These are phyloP conservation scores for Sparassis latifolia DNA, from an alignment of 1,284 basidiomycete genomes.

Conservation along the genomic window DNA sequence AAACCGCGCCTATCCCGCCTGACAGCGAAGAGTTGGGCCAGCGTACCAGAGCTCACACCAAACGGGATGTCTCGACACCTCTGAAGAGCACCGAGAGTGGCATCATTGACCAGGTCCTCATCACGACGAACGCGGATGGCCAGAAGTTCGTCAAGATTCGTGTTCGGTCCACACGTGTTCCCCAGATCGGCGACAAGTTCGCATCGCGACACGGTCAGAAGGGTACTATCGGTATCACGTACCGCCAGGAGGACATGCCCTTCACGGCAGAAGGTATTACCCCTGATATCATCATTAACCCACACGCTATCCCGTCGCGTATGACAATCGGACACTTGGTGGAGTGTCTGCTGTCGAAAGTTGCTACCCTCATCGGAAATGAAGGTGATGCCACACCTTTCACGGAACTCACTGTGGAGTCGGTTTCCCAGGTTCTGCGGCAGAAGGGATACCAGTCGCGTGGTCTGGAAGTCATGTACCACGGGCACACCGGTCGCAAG, in stretches of 20 bases:
- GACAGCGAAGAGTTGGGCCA: constrained; percentile 98
- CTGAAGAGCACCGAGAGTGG: constrained; percentile 98
- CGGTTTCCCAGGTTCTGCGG: constrained; percentile 79
- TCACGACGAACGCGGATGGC: constrained; percentile 94
- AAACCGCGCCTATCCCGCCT: constrained; percentile 94
- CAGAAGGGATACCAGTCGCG: constrained; percentile 92
- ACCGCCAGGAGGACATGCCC: constrained; percentile 99
- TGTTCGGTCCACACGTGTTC: constrained; percentile 90
- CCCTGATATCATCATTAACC: constrained; percentile 98
- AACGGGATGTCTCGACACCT: constrained; percentile 94
- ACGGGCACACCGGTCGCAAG: constrained; percentile 96
- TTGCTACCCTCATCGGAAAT: constrained; percentile 92
- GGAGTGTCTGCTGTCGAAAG: constrained; percentile 95
- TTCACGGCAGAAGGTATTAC: constrained; percentile 96
- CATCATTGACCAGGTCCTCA: constrained; percentile 95
- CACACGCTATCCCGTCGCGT: constrained; percentile 98
- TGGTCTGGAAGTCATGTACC: constrained; percentile 97
- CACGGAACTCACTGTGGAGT: constrained; percentile 96
- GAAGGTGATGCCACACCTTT: constrained; percentile 99
- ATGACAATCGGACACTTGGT: constrained; percentile 99
- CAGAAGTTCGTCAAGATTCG: constrained; percentile 99
- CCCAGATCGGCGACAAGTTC: constrained; percentile 99
- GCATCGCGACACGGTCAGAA: constrained; percentile 99
- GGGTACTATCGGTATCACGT: constrained; percentile 98
- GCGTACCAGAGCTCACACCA: constrained; percentile 84